Conservation (phyloP, 2,329 filamentous ascomycete species). For the Rhynchosporium agropyri region DNA sequence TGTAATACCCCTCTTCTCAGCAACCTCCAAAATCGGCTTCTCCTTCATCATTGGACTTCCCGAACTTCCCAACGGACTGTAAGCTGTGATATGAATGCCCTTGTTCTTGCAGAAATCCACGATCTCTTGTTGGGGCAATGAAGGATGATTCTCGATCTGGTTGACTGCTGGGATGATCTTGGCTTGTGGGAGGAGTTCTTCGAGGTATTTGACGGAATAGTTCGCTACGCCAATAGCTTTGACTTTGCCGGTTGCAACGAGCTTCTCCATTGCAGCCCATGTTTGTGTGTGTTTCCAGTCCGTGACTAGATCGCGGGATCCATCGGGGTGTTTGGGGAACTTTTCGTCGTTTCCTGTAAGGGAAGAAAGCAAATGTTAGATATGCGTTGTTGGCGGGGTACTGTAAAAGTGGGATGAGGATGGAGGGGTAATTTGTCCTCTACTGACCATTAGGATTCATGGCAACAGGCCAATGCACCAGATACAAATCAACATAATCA, state of each 20-base stretch:
- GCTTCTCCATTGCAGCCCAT: slow-evolving; percentile 75
- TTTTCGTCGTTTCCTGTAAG: slow-evolving; percentile 64
- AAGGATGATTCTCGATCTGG: slow-evolving; percentile 64
- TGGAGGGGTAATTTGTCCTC: slow-evolving; percentile 32
- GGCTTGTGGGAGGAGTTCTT: slow-evolving; percentile 46
- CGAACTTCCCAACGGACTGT: slow-evolving; percentile 48
- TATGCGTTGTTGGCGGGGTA: background rate
- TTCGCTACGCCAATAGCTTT: slow-evolving; percentile 51
- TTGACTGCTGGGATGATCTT: slow-evolving; percentile 56
- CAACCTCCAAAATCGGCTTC: slow-evolving; percentile 62
- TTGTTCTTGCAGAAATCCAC: slow-evolving; percentile 53
- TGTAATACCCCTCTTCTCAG: slow-evolving; percentile 63
- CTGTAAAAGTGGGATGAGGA: slow-evolving; percentile 23
- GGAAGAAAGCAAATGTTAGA: slow-evolving; percentile 1
- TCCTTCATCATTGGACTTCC: slow-evolving; percentile 56
- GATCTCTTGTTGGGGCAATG: slow-evolving; percentile 56
- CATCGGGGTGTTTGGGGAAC: slow-evolving; percentile 75
- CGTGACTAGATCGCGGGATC: slow-evolving; percentile 71
- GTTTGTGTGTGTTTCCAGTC: slow-evolving; percentile 73
- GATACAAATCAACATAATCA: slow-evolving; percentile 79
- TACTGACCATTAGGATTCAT: slow-evolving; percentile 72
- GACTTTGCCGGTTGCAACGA: slow-evolving; percentile 61
- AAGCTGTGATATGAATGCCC: slow-evolving; percentile 56
- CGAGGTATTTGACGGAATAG: slow-evolving; percentile 43
- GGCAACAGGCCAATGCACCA: slow-evolving; percentile 82